Evolutionary conservation across 2,329 filamentous ascomycete species (phyloP).

Genomic region (Cladosporium halotolerans): DNA sequence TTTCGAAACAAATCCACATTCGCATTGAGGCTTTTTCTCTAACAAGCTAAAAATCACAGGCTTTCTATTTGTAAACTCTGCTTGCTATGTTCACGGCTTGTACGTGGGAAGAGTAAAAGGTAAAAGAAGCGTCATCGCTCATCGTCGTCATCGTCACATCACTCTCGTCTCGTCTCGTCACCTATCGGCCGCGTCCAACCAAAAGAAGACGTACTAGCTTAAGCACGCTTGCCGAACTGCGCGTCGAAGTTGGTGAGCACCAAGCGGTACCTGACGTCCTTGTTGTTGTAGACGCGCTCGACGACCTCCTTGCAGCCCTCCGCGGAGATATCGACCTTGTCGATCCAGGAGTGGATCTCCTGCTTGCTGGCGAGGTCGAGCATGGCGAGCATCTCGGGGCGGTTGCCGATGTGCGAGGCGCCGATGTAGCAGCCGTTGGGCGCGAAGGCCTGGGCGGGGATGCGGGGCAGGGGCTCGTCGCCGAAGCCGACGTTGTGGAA

Average conservation of each 20-base stretch:
- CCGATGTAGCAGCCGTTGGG: slow-evolving; percentile 59
- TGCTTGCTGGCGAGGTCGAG: slow-evolving; percentile 45
- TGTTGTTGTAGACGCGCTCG: slow-evolving; percentile 58
- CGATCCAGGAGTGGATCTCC: slow-evolving; percentile 50
- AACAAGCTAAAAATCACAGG: too few relatives aligned
- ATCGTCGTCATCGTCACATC: slow-evolving; percentile 8
- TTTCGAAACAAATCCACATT: too few relatives aligned
- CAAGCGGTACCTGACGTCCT: slow-evolving; percentile 66
- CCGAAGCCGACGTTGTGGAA: slow-evolving; percentile 78
- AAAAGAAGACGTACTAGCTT: slow-evolving; percentile 9
- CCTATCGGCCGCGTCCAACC: neutral
- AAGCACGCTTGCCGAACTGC: slow-evolving; percentile 51
- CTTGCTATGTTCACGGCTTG: neutral
- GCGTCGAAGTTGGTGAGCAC: slow-evolving; percentile 64
- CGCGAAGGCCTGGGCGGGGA: slow-evolving; percentile 64
- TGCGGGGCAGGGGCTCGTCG: slow-evolving; percentile 56
- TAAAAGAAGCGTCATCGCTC: neutral
- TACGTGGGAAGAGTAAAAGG: too few relatives aligned
- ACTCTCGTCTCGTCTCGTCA: neutral
- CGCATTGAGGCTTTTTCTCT: too few relatives aligned
- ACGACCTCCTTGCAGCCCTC: slow-evolving; percentile 64
- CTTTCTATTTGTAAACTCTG: neutral
- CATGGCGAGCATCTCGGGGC: slow-evolving; percentile 47
- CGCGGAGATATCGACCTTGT: slow-evolving; percentile 66
- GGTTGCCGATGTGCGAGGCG: slow-evolving; percentile 43